phyloP scores from a whole-genome alignment of 148 eudicot genomes.

The Fallopia convolvulus region DNA sequence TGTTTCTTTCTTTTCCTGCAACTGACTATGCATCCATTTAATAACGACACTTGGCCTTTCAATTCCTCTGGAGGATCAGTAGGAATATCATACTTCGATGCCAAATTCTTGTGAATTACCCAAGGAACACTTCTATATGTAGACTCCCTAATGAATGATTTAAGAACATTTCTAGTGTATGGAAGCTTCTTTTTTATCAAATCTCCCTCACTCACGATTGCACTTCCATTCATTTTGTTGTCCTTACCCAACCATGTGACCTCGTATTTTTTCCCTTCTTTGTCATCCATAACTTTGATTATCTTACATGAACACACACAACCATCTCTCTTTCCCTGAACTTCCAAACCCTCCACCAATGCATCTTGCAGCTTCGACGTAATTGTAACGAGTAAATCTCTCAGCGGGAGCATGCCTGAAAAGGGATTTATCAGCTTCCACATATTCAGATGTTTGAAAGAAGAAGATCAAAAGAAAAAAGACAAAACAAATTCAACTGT shows the following conservation, averaged over 20 bases:
- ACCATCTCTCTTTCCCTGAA: conserved; percentile 64
- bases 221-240: conserved; percentile 43
- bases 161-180: conserved; percentile 62
- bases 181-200: conserved; percentile 71
- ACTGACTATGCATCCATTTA: conserved; percentile 52
- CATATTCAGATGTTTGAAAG: not conserved
- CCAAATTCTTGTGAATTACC: conserved; percentile 80
- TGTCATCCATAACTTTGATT: conserved; percentile 48
- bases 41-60: conserved; percentile 31
- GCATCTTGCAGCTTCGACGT: conserved; percentile 51
- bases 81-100: conserved; percentile 65
- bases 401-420: conserved; percentile 83
- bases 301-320: conserved; percentile 60
- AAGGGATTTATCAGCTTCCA: conserved; percentile 8
- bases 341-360: conserved; percentile 63
- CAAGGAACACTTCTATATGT: conserved; percentile 84
- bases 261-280: conserved; percentile 52
- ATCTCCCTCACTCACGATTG: conserved; percentile 59
- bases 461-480: not conserved
- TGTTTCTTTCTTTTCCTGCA: conserved; percentile 57
- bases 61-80: conserved; percentile 70
- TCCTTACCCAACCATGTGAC: conserved; percentile 78
- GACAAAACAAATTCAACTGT: not conserved
- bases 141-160: conserved; percentile 85
- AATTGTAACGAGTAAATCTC: conserved; percentile 58